These are phyloP conservation scores for Cystobasidium ongulense DNA, from an alignment of 768 basidiomycete genomes.

Conservation along the genomic window DNA sequence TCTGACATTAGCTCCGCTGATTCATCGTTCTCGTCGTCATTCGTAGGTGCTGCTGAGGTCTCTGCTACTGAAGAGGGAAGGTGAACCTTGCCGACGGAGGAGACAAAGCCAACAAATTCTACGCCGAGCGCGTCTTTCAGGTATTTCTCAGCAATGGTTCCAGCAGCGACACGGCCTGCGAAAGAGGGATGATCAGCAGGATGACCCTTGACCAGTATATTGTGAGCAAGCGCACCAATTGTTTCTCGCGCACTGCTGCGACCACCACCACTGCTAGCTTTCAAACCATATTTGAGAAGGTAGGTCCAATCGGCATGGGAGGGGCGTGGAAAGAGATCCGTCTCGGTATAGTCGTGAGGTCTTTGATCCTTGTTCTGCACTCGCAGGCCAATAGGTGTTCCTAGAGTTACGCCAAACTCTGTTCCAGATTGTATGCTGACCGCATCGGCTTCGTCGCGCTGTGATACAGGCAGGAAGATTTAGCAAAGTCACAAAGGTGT, in stretches of 20 bases:
- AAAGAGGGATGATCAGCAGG: too few relatives aligned
- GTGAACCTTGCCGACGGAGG: conserved; percentile 85
- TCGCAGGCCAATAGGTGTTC: conserved; percentile 92
- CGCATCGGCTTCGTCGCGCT: conserved; percentile 93
- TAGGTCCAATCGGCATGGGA: conserved; percentile 98
- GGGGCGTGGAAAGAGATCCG: conserved; percentile 91
- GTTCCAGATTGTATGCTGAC: conserved; percentile 88
- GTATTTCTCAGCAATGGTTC: conserved; percentile 95
- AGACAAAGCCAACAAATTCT: conserved; percentile 94
- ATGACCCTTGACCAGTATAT: not conserved
- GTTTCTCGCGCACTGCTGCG: conserved; percentile 92
- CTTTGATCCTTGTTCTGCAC: conserved; percentile 97
- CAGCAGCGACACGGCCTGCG: conserved; percentile 77
- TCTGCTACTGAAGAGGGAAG: conserved; percentile 51
- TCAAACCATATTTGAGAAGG: conserved; percentile 91
- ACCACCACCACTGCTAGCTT: conserved; percentile 94
- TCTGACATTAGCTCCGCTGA: conserved; percentile 66
- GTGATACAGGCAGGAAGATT: conserved; percentile 4
- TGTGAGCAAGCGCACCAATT: conserved; percentile 56
- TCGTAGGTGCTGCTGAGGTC: conserved; percentile 38
- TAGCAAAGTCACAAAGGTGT: not conserved
- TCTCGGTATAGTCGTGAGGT: conserved; percentile 97
- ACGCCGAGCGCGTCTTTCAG: conserved; percentile 76
- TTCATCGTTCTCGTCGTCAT: conserved; percentile 56
- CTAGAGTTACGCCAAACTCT: conserved; percentile 88